Base-by-base conservation (phyloP, 352 stramenopile genomes). In the Pelagophyceae sp. region DNA sequence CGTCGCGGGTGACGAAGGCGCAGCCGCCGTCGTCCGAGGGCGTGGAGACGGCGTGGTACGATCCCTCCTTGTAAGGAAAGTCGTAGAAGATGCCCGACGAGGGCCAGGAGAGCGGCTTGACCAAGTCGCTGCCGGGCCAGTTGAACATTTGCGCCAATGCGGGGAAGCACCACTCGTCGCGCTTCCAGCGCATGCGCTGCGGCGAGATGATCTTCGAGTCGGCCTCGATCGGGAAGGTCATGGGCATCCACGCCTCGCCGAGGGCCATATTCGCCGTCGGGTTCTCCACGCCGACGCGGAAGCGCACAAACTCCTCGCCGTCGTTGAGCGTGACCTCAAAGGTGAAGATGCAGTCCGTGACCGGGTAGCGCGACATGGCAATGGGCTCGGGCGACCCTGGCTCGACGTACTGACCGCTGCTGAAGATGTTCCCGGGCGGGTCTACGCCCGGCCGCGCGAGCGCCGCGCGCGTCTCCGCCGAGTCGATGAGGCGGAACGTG, bases 401-500 rank as follows among this genome's bases (percentile, higher is more conserved):
- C n/a, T n/a, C 6, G 19, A 33, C 20, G 69, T 23, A 40, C 20
- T 45, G 69, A 20, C 58, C 58, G 3, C 38, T 33, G 29, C 45
- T 75, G 17, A 51, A 23, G 33, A 33, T 76, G 35, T 31, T 61
- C 5, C 38, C 40, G 38, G 32, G 25, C 69, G 75, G 35, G 60
- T 72, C 35, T 17, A 77, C n/a, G 6, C 35, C 27, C 17, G n/a
- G n/a, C n/a, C 17, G 15, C 40, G 61, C 45, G 74, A 78, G 40
- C 25, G 50, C 50, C 75, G 35, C 11, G 15, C 72, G 64, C n/a
- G 31, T 27, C 58, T 35, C 40, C 25, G 60, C 45, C 23, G 78
- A 80, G 45, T 82, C 78, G 17, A 29, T 38, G 37, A 82, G 79
- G 6, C 51, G 38, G 32, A 82, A 82, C n/a, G 77, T 72, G 33